phyloP scores from a whole-genome alignment of 495 filamentous ascomycete genomes.

The Bathelium albidoporum region DNA sequence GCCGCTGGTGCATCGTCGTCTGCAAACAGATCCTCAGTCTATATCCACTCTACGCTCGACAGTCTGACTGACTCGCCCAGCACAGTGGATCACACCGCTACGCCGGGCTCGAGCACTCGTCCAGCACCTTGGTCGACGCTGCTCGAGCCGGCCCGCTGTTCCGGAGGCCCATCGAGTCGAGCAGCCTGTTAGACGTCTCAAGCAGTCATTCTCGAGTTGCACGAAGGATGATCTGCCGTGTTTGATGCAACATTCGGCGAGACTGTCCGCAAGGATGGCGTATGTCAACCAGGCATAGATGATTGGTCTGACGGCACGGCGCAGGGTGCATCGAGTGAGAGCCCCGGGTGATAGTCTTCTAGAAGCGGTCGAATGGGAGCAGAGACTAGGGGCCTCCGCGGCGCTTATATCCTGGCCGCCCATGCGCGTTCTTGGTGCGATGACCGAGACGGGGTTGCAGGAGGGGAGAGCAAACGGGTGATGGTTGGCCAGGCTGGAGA shows the following conservation, averaged over 20 bases:
- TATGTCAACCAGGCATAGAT: too few relatives aligned
- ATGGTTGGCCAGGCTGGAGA: not conserved
- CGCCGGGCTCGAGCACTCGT: not conserved
- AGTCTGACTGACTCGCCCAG: not conserved
- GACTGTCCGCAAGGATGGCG: too few relatives aligned
- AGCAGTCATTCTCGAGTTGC: not conserved
- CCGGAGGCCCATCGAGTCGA: not conserved
- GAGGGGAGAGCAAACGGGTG: not conserved
- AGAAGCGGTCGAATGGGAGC: not conserved
- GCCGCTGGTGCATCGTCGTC: too few relatives aligned
- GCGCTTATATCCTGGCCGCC: conserved; percentile 2
- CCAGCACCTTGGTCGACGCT: not conserved
- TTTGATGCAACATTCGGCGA: not conserved
- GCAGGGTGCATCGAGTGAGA: not conserved
- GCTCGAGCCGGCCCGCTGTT: not conserved
- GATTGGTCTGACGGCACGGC: not conserved
- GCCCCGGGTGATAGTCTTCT: not conserved
- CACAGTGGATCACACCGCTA: conserved; percentile 2
- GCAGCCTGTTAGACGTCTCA: not conserved
- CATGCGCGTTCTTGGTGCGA: conserved; percentile 4
- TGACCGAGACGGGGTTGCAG: not conserved
- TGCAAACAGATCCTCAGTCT: too few relatives aligned
- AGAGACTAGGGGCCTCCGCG: not conserved
- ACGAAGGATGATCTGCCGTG: not conserved
- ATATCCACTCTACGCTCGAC: too few relatives aligned